Base-by-base conservation (phyloP, 2,329 filamentous ascomycete genomes). In the Alternaria arborescens region DNA sequence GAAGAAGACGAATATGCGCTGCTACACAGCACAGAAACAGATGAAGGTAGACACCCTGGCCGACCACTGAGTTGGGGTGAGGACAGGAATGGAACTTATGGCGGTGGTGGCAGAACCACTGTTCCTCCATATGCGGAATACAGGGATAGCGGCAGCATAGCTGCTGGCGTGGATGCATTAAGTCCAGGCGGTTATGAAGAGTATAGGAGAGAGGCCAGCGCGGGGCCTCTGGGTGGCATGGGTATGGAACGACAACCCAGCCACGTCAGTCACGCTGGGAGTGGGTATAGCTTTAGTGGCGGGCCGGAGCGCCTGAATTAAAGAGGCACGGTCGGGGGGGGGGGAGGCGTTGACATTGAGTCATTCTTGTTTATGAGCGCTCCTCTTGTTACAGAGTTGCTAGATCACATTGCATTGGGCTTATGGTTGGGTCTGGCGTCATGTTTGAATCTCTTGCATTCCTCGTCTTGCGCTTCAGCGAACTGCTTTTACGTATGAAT, bases 1-100 rank as follows among this genome's bases (percentile, higher is more conserved):
- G 80, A 84, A 52, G 83, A 86, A 64, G 81, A 82, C 57, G 80
- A 82, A 55, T 85, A 86, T 61, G 82, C 83, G 11, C 76, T 85
- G 6, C 73, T 86, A 11, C 80, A 85, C 50, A 70, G 65, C 14
- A 76, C 73, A 3, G 76, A 79, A n/a, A 77, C 77, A 18, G 76
- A 80, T 16, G 75, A 78, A 22, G 77, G 77, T 7, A 64, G 73
- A 50, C 79, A 81, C 61, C 79, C 79, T 0, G 79, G 79, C 1
- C 56, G 79, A 6, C 78, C 78, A 11, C 56, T 79, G 26, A 79
- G 78, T 53, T 80, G 77, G 76, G 78, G 76, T 24, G 76, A 76
- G 16, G 71, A 77, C 26, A 67, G 71, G 26, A 64, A 58, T 34
- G 64, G 64, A n/a, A 62, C 62, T 14, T 65, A 70, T 43, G 64